phyloP scores from a whole-genome alignment of 23 red algal species.

The Pyropia haitanensis region DNA sequence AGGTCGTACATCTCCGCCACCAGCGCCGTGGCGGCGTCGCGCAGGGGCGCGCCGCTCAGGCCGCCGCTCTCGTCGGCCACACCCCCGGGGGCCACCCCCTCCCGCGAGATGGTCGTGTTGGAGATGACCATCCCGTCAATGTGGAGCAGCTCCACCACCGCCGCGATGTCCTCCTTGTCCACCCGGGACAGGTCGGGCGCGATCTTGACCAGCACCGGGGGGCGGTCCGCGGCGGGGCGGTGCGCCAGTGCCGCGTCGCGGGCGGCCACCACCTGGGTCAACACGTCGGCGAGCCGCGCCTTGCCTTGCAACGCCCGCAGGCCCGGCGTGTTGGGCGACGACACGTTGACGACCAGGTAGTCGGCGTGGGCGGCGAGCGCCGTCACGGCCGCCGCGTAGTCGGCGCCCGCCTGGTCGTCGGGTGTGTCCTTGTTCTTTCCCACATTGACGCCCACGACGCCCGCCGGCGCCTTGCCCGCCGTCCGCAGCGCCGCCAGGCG shows the following conservation, averaged over 20 bases:
- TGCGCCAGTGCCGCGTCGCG: slow-evolving; percentile 26
- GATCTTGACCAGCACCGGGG: slow-evolving; percentile 85
- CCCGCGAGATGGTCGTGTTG: slow-evolving; percentile 72
- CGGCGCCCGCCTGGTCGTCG: slow-evolving; percentile 42
- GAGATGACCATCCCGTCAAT: slow-evolving; percentile 86
- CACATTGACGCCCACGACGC: slow-evolving; percentile 78
- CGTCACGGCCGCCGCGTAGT: slow-evolving; percentile 53
- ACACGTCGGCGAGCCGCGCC: slow-evolving; percentile 19
- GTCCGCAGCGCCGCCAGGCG: slow-evolving; percentile 17
- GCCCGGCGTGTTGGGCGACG: slow-evolving; percentile 89
- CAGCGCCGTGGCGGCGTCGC: slow-evolving; percentile 34
- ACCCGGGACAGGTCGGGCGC: slow-evolving; percentile 70
- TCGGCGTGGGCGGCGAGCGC: slow-evolving; percentile 58
- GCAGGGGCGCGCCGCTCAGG: slow-evolving; percentile 64
- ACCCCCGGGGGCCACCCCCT: not conserved
- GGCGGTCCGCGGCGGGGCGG: slow-evolving; percentile 13
- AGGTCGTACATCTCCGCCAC: slow-evolving; percentile 37
- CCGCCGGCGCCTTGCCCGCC: slow-evolving; percentile 20
- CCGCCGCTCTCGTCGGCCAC: slow-evolving; percentile 41
- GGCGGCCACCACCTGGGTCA: slow-evolving; percentile 36
- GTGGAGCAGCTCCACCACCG: slow-evolving; percentile 26
- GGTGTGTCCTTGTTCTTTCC: slow-evolving; percentile 78
- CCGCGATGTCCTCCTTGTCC: slow-evolving; percentile 55
- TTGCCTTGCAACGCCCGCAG: slow-evolving; percentile 61
- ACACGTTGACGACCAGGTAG: slow-evolving; percentile 94